Evolutionary conservation across 768 basidiomycete species (phyloP).

Genomic region (Phaeotremella skinneri): DNA sequence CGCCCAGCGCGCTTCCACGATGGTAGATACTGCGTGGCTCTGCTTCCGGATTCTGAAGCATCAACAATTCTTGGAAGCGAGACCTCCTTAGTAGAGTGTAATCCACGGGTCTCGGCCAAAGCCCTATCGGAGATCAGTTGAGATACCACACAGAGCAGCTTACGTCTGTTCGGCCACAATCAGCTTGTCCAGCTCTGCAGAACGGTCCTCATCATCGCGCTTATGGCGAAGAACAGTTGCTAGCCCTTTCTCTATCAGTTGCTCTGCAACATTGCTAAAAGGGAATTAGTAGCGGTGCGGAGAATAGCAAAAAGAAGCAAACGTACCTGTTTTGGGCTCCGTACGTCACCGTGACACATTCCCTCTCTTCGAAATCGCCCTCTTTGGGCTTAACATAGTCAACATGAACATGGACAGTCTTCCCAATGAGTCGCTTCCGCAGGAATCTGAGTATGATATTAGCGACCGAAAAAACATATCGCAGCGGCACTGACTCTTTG

Average conservation of each 20-base stretch:
- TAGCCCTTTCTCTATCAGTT: slow-evolving; percentile 87
- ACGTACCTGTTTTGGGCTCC: slow-evolving; percentile 76
- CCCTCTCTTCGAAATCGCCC: slow-evolving; percentile 89
- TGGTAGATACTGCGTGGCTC: slow-evolving; percentile 83
- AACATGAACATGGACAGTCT: slow-evolving; percentile 55
- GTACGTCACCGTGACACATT: slow-evolving; percentile 83
- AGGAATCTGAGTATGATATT: slow-evolving; percentile 58
- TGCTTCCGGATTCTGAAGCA: slow-evolving; percentile 76
- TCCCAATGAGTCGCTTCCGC: slow-evolving; percentile 83
- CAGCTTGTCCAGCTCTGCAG: slow-evolving; percentile 92
- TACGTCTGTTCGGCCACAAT: slow-evolving; percentile 91
- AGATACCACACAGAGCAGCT: slow-evolving; percentile 53
- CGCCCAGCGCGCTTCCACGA: slow-evolving; percentile 85
- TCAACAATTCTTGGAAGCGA: slow-evolving; percentile 77
- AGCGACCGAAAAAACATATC: not conserved
- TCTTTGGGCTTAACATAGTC: slow-evolving; percentile 90
- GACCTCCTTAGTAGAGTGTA: slow-evolving; percentile 90
- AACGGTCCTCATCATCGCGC: slow-evolving; percentile 91
- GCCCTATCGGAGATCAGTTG: slow-evolving; percentile 63
- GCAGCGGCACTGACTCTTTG: slow-evolving; percentile 58
- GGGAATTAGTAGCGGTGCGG: not conserved
- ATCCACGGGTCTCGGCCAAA: slow-evolving; percentile 69
- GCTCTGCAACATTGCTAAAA: slow-evolving; percentile 81
- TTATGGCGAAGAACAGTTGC: slow-evolving; percentile 87
- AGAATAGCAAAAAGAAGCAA: slow-evolving; percentile 3